phyloP scores from a whole-genome alignment of 352 stramenopile species.

The Saprolegnia parasitica region DNA sequence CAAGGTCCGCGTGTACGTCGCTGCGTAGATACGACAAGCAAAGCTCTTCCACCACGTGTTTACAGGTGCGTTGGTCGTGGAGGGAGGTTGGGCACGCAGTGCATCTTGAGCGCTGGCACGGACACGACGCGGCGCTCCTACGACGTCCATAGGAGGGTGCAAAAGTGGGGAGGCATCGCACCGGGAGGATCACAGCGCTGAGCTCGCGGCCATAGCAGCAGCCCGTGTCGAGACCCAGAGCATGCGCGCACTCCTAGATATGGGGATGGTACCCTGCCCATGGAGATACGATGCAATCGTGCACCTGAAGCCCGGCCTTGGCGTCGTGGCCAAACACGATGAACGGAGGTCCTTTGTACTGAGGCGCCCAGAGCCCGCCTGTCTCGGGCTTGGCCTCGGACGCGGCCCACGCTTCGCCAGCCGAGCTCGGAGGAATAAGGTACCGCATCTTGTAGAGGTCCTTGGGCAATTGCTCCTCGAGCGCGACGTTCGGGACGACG shows the following conservation, averaged over 20 bases:
- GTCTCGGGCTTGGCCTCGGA: constrained; percentile 36
- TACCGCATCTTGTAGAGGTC: constrained; percentile 93
- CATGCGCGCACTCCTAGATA: constrained; percentile 72
- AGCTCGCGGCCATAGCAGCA: constrained; percentile 86
- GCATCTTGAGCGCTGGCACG: constrained; percentile 16
- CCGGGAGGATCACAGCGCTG: constrained; percentile 84
- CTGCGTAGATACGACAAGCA: background rate
- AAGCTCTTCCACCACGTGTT: background rate
- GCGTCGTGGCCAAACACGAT: constrained; percentile 92
- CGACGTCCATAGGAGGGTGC: constrained; percentile 1
- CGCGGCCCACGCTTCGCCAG: constrained; percentile 34
- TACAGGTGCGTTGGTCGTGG: background rate
- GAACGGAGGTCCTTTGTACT: constrained; percentile 71
- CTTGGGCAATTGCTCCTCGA: constrained; percentile 79
- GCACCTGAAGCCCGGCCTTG: constrained; percentile 67
- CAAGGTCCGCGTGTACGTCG: constrained; percentile 14
- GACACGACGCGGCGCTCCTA: constrained; percentile 21
- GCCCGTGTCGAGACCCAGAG: constrained; percentile 88
- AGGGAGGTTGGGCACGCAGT: constrained; percentile 11
- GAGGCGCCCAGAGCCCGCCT: constrained; percentile 60
- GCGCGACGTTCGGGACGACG: constrained; percentile 45
- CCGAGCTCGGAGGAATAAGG: constrained; percentile 37
- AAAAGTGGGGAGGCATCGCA: constrained; percentile 29
- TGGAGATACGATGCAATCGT: constrained; percentile 16
- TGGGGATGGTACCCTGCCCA: background rate